These are phyloP conservation scores for Senna siamea DNA, from an alignment of 306 rosid genomes.

Conservation along the genomic window DNA sequence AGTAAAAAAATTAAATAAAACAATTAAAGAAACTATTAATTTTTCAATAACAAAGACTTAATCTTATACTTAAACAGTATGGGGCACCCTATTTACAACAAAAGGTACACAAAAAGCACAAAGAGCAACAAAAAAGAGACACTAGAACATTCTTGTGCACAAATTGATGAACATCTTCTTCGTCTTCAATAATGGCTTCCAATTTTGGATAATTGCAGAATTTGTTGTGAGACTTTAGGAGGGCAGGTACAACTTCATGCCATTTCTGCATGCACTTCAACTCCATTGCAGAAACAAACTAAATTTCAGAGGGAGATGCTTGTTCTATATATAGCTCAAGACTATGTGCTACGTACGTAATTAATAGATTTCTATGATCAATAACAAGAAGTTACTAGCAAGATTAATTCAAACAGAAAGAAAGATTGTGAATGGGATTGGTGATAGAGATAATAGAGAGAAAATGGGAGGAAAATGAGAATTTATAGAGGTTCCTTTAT, in stretches of 20 bases:
- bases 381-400: too few species aligned
- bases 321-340: too few species aligned
- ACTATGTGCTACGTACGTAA: too few species aligned
- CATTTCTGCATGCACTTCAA: not conserved
- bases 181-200: constrained; percentile 45
- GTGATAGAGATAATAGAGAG: too few species aligned
- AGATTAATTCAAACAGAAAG: too few species aligned
- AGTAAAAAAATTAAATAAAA: too few species aligned
- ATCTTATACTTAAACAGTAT: too few species aligned
- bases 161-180: constrained; percentile 18
- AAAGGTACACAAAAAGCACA: constrained; percentile 13
- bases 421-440: too few species aligned
- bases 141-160: constrained; percentile 24
- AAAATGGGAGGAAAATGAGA: not conserved
- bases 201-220: constrained; percentile 18
- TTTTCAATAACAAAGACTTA: too few species aligned
- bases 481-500: not conserved
- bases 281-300: not conserved
- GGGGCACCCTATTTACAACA: not conserved
- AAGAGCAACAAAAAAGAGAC: constrained; percentile 36
- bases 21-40: too few species aligned
- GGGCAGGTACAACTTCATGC: constrained; percentile 43
- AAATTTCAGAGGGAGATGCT: too few species aligned
- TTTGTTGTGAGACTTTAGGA: constrained; percentile 16
- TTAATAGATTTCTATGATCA: too few species aligned